Percentiles rank a stretch among this genome's conserved stretches.
Conservation (phyloP, 2,329 filamentous ascomycete genomes). For the Colletotrichum endophyticum region DNA sequence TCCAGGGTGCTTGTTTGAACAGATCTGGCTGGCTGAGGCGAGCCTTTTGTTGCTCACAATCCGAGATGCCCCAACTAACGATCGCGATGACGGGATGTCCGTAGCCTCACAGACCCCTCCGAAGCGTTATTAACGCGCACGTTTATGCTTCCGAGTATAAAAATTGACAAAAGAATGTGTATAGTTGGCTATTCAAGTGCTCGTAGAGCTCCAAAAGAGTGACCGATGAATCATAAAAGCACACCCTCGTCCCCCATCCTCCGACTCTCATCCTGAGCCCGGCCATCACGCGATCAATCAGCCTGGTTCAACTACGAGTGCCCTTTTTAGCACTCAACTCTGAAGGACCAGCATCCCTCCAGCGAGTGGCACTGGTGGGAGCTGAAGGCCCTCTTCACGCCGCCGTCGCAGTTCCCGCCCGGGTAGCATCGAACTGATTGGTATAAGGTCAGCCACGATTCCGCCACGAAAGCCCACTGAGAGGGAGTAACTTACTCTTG, state of each 20-base stretch:
- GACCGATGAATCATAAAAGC: neutral
- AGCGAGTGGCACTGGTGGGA: neutral
- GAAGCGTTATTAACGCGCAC: fast-evolving
- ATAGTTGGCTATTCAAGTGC: neutral
- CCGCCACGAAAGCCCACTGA: neutral
- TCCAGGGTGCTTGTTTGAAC: fast-evolving
- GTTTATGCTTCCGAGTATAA: fast-evolving
- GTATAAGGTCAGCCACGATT: fast-evolving
- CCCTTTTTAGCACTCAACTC: neutral
- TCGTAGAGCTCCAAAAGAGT: neutral
- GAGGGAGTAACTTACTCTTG: neutral
- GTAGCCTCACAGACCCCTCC: no score
- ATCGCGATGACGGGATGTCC: no score
- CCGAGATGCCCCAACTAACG: no score
- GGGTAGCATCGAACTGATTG: neutral
- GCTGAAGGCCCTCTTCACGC: neutral
- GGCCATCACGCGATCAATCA: fast-evolving
- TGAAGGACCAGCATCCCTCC: neutral
- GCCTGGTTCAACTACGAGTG: fast-evolving
- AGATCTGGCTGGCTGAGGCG: no score
- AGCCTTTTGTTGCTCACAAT: no score
- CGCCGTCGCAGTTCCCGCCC: neutral
- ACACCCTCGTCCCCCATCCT: neutral
- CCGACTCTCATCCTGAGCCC: neutral
- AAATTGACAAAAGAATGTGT: neutral